phyloP scores from a whole-genome alignment of 441 rosid genomes.

The Populus hybrid region DNA sequence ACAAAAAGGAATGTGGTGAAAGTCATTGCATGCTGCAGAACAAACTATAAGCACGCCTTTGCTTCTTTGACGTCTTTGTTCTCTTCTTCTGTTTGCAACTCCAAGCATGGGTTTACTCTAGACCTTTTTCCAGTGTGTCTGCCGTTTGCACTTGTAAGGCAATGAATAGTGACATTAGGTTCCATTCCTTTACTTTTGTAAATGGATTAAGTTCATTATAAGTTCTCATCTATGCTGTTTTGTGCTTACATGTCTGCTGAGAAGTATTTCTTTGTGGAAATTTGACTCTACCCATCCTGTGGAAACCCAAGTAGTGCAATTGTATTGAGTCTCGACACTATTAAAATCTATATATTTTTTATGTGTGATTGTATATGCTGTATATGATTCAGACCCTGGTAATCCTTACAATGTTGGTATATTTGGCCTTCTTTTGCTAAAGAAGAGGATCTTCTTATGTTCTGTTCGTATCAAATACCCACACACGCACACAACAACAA shows the following conservation, averaged over 20 bases:
- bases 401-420: not conserved
- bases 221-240: not conserved
- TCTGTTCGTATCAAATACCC: not conserved
- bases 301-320: not conserved
- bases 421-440: not conserved
- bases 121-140: not conserved
- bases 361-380: not conserved
- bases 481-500: not conserved
- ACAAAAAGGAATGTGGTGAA: not conserved
- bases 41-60: not conserved
- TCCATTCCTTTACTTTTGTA: not conserved
- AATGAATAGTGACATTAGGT: not conserved
- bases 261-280: slow-evolving; percentile 3
- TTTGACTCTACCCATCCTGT: not conserved
- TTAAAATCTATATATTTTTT: not conserved
- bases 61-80: not conserved
- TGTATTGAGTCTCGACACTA: not conserved
- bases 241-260: not conserved
- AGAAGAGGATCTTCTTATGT: not conserved
- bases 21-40: not conserved
- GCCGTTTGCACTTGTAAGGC: too few species aligned
- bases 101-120: not conserved
- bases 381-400: not conserved
- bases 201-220: not conserved
- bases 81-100: not conserved